Conservation (phyloP, 2,329 filamentous ascomycete species). For the Cladophialophora immunda region DNA sequence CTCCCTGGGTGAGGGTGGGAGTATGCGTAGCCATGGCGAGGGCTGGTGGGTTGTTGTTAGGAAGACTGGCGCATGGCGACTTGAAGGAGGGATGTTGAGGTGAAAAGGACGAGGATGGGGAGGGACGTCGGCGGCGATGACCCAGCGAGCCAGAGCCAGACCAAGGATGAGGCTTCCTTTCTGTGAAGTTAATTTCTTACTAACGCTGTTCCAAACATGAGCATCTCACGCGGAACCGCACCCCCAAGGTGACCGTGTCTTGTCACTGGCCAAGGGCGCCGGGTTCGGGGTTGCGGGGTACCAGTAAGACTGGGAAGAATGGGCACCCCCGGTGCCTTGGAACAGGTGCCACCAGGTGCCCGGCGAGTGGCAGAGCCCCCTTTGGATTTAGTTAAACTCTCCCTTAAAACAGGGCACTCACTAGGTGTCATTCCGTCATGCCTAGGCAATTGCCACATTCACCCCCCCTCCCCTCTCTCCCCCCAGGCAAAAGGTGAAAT, state of each 20-base stretch:
- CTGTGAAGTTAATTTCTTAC: not conserved
- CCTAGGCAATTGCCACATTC: not conserved
- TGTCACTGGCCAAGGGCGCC: not conserved
- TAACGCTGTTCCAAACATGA: not conserved
- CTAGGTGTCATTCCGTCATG: not conserved
- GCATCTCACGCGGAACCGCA: conserved; percentile 3
- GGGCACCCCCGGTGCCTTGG: not conserved
- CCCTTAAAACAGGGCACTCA: not conserved
- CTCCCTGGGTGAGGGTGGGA: not conserved
- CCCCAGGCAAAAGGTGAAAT: not conserved
- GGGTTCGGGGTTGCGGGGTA: conserved; percentile 2
- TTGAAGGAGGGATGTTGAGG: not conserved
- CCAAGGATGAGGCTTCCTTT: not conserved
- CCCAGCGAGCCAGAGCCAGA: too few species aligned
- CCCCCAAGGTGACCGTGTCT: not conserved
- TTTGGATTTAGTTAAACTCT: not conserved
- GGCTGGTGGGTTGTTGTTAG: conserved; percentile 2
- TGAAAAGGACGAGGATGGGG: not conserved
- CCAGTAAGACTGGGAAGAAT: not conserved
- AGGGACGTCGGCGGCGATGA: not conserved
- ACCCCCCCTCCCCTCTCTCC: not conserved
- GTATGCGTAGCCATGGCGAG: conserved; percentile 24
- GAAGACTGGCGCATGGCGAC: conserved; percentile 1
- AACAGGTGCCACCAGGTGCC: too few species aligned
- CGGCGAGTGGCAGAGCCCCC: too few species aligned